Evolutionary conservation across 139 green algal species (phyloP).

Genomic region (Micractinium sp.): DNA sequence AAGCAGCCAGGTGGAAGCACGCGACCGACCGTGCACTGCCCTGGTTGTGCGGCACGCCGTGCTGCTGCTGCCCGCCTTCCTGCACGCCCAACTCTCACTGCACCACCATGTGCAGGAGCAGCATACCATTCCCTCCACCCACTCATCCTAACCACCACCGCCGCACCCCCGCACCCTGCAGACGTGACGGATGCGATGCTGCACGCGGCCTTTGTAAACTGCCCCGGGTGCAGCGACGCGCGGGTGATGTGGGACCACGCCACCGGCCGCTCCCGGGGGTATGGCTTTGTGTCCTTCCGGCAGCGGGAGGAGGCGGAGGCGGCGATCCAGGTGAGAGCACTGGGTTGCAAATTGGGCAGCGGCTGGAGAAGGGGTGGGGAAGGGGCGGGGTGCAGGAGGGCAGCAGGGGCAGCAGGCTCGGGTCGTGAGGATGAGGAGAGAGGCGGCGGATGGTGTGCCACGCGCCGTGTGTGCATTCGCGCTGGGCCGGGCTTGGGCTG

Average conservation of each 20-base stretch:
- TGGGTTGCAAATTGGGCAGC: background rate
- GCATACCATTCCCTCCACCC: background rate
- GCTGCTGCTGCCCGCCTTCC: no score
- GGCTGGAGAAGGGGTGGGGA: background rate
- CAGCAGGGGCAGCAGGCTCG: background rate
- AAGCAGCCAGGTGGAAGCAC: no score
- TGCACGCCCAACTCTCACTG: no score
- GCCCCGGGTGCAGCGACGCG: constrained; percentile 65
- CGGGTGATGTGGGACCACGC: constrained; percentile 82
- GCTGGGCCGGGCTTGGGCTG: background rate
- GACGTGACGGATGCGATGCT: constrained; percentile 36
- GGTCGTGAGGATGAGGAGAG: background rate
- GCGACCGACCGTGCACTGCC: no score
- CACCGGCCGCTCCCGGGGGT: constrained; percentile 74
- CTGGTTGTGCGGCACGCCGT: no score
- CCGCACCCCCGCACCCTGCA: background rate
- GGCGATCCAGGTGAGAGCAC: constrained; percentile 47
- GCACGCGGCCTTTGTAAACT: constrained; percentile 45
- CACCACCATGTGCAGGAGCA: no score
- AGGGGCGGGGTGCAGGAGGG: background rate
- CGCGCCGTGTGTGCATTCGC: background rate
- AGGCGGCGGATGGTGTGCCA: background rate
- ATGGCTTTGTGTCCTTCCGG: constrained; percentile 84
- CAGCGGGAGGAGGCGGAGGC: constrained; percentile 62
- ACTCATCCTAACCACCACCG: background rate